A percentile compares a stretch with the other conserved stretches of the same genome.
Evolutionary conservation across 768 basidiomycete genomes (phyloP).

Genomic region (Tremella mesenterica): DNA sequence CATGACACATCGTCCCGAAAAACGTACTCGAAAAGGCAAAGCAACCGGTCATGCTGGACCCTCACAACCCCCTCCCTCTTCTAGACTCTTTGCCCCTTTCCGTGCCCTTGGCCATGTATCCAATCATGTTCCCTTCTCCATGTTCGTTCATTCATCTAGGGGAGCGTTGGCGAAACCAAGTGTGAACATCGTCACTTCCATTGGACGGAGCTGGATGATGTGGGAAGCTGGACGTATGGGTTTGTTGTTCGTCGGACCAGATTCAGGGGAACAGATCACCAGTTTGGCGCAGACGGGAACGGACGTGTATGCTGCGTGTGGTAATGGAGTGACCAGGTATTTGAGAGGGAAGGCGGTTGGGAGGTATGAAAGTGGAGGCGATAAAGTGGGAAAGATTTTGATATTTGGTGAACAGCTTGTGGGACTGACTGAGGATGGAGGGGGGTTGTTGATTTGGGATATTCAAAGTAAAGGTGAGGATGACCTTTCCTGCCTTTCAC

Average conservation of each 20-base stretch:
- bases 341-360: constrained; percentile 76
- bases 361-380: background rate
- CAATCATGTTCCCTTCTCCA: constrained; percentile 76
- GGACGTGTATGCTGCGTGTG: constrained; percentile 71
- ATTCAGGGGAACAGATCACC: constrained; percentile 62
- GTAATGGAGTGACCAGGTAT: constrained; percentile 64
- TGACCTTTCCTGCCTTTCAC: background rate
- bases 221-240: constrained; percentile 95
- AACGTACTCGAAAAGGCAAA: background rate
- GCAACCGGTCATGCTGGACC: background rate
- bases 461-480: constrained; percentile 54
- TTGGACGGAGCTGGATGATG: constrained; percentile 83
- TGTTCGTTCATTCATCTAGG: constrained; percentile 77
- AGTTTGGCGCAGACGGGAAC: constrained; percentile 75
- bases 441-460: constrained; percentile 70
- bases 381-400: constrained; percentile 49
- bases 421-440: constrained; percentile 68
- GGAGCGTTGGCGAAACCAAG: constrained; percentile 75
- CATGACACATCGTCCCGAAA: background rate
- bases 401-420: constrained; percentile 76
- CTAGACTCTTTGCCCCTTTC: constrained; percentile 74
- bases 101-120: constrained; percentile 90
- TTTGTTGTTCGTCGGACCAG: constrained; percentile 87
- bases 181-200: constrained; percentile 73
- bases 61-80: background rate